Evolutionary conservation across 345 rosid genomes (phyloP).

Genomic region (Pistacia atlantica): DNA sequence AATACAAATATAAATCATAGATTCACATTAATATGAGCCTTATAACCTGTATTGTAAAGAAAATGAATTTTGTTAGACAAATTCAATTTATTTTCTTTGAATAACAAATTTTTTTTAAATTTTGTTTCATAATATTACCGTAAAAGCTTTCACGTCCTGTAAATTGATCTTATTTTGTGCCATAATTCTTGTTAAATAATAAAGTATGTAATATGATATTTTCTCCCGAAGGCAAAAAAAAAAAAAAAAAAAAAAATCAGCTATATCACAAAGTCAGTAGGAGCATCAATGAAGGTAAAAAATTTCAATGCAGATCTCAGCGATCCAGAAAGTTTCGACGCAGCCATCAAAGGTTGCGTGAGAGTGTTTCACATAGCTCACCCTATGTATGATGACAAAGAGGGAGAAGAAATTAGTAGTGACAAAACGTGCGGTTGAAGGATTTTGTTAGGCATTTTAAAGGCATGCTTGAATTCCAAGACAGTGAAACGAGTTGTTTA

Average conservation of each 20-base stretch:
- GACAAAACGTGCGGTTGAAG: conserved; percentile 50
- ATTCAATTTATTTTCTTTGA: too few species aligned
- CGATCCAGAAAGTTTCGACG: conserved; percentile 52
- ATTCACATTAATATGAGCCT: too few species aligned
- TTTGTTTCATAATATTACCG: too few species aligned
- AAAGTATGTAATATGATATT: too few species aligned
- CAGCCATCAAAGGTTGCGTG: conserved; percentile 59
- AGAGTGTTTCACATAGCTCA: conserved; percentile 65
- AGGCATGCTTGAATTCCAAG: conserved; percentile 49
- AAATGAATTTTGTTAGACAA: too few species aligned
- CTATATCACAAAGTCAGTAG: conserved; percentile 52
- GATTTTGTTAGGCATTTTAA: conserved; percentile 47
- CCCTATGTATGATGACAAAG: conserved; percentile 41
- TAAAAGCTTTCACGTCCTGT: too few species aligned
- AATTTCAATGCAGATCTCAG: conserved; percentile 49
- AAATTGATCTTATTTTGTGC: too few species aligned
- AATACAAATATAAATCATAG: too few species aligned
- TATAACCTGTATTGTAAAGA: too few species aligned
- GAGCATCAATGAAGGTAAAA: conserved; percentile 50
- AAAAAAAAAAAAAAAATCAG: conserved; percentile 41
- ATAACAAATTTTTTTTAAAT: too few species aligned
- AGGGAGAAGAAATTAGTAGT: conserved; percentile 40
- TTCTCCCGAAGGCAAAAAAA: conserved; percentile 25
- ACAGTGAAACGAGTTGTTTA: conserved; percentile 62
- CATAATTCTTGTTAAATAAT: too few species aligned